These are phyloP conservation scores for Periconia macrospinosa DNA, from an alignment of 2,329 filamentous ascomycete genomes.

Conservation along the genomic window DNA sequence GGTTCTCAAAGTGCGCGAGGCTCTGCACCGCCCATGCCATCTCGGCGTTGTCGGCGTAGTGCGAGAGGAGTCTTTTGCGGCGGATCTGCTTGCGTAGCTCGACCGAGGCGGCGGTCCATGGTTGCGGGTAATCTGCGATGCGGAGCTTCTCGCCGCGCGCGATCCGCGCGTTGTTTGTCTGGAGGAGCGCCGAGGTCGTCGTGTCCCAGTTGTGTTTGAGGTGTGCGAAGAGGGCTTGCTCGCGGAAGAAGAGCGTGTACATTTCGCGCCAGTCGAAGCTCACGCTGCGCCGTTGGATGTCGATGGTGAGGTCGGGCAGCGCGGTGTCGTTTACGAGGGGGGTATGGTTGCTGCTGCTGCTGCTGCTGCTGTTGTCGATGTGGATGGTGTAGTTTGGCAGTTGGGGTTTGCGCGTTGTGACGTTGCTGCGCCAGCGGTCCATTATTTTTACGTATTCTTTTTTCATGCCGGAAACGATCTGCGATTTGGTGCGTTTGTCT, in stretches of 20 bases:
- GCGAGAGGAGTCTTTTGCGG: constrained; percentile 19
- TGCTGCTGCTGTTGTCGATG: constrained; percentile 11
- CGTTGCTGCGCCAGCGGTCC: constrained; percentile 31
- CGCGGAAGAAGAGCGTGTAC: constrained; percentile 35
- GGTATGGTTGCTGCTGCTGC: background rate
- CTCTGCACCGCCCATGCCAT: constrained; percentile 36
- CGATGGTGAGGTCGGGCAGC: constrained; percentile 25
- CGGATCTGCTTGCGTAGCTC: constrained; percentile 26
- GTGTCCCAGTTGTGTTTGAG: background rate
- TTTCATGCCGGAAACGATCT: constrained; percentile 4
- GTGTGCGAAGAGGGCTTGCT: constrained; percentile 18
- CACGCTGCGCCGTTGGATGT: constrained; percentile 21
- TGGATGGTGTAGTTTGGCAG: constrained; percentile 36
- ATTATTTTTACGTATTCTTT: constrained; percentile 16
- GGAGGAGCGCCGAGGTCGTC: constrained; percentile 8
- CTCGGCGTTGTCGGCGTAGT: constrained; percentile 24
- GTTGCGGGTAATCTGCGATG: constrained; percentile 13
- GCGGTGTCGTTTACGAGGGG: constrained; percentile 36
- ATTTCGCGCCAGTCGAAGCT: constrained; percentile 30
- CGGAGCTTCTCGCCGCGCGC: constrained; percentile 17
- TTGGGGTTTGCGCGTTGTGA: constrained; percentile 24
- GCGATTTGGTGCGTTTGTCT: constrained; percentile 13
- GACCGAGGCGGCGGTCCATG: constrained; percentile 14
- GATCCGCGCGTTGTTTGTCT: constrained; percentile 13
- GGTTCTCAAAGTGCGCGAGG: constrained; percentile 26